These are phyloP conservation scores for Vararia minispora DNA, from an alignment of 768 basidiomycete species.

Conservation along the genomic window DNA sequence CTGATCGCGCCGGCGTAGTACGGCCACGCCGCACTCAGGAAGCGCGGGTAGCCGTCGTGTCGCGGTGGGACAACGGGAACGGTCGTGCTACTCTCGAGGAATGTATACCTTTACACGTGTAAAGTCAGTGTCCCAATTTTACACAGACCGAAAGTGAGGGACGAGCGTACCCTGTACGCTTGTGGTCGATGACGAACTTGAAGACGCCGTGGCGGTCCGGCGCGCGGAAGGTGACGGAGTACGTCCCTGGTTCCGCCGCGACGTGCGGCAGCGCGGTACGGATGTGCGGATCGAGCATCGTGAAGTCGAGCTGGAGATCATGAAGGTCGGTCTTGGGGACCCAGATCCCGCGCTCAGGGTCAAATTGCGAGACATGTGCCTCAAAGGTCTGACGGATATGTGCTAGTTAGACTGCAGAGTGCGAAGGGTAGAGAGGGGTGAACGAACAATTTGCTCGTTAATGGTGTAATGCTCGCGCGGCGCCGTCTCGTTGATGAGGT, in stretches of 20 bases:
- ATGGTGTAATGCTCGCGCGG: conserved; percentile 71
- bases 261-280: conserved; percentile 65
- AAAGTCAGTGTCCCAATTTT: not conserved
- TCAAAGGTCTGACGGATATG: conserved; percentile 48
- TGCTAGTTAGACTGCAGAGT: not conserved
- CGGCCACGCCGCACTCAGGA: conserved; percentile 92
- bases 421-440: not conserved
- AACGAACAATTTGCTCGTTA: conserved; percentile 71
- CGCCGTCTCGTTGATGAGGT: conserved; percentile 49
- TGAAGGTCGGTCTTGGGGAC: conserved; percentile 54
- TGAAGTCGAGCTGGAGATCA: conserved; percentile 92
- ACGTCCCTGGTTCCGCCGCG: conserved; percentile 47
- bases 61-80: conserved; percentile 87
- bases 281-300: conserved; percentile 97
- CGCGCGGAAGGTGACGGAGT: conserved; percentile 74
- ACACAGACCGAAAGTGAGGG: not conserved
- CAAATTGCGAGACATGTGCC: conserved; percentile 60
- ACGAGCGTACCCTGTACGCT: conserved; percentile 66
- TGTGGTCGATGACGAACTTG: conserved; percentile 90
- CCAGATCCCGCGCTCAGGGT: conserved; percentile 50
- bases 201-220: conserved; percentile 98
- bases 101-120: conserved; percentile 49
- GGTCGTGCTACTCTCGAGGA: conserved; percentile 59
- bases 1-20: conserved; percentile 90
- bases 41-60: conserved; percentile 93